Percentiles rank a stretch among this genome's conserved stretches.
These are phyloP conservation scores for Zygoascus bituminiphila DNA, from an alignment of 805 yeast genomes.

Conservation along the genomic window DNA sequence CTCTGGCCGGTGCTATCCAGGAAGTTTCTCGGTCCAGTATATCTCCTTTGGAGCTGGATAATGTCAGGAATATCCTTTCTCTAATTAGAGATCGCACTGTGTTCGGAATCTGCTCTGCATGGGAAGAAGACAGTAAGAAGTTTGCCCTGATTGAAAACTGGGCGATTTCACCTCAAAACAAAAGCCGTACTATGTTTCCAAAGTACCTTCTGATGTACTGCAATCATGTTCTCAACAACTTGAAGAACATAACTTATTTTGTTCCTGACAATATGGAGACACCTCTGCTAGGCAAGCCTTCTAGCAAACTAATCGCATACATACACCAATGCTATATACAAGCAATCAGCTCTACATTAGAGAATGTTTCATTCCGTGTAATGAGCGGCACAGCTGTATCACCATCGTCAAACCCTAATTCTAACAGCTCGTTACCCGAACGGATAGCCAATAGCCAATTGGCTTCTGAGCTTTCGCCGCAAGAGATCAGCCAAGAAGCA, in stretches of 20 bases:
- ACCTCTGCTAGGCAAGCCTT: constrained; percentile 28
- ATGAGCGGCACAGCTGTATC: constrained; percentile 8
- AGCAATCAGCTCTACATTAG: constrained; percentile 30
- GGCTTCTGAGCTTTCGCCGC: constrained; percentile 31
- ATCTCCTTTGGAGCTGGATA: constrained; percentile 31
- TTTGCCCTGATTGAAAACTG: constrained; percentile 36
- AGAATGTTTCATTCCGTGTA: constrained; percentile 25
- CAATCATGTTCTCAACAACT: constrained; percentile 29
- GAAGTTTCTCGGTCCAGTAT: constrained; percentile 37
- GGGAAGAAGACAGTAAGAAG: constrained; percentile 41
- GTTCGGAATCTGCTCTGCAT: constrained; percentile 41
- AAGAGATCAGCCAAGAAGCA: constrained; percentile 40
- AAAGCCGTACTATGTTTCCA: constrained; percentile 34
- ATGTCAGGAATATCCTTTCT: constrained; percentile 31
- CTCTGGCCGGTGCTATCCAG: constrained; percentile 35
- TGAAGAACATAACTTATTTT: constrained; percentile 13
- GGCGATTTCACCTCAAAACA: constrained; percentile 23
- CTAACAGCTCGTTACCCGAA: neutral
- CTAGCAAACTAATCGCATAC: constrained; percentile 24
- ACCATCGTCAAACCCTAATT: neutral
- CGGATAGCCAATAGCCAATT: neutral
- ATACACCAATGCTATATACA: constrained; percentile 31
- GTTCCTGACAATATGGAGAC: constrained; percentile 10
- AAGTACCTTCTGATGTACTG: constrained; percentile 34
- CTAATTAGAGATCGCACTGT: constrained; percentile 37